These are phyloP conservation scores for Claviceps sorghi DNA, from an alignment of 2,329 filamentous ascomycete species.

Conservation along the genomic window DNA sequence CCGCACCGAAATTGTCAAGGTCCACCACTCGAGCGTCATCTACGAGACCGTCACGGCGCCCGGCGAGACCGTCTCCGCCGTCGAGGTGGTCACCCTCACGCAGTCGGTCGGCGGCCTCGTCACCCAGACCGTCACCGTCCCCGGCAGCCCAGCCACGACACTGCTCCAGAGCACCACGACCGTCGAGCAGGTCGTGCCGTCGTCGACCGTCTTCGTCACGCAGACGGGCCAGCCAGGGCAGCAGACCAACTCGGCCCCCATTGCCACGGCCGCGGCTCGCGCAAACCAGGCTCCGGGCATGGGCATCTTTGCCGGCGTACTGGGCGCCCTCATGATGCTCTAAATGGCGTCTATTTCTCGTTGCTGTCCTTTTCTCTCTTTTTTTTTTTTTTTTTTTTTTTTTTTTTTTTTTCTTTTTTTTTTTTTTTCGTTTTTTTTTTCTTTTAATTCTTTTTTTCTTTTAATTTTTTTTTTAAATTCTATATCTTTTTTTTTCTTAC, in stretches of 20 bases:
- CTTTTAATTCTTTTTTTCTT: not conserved
- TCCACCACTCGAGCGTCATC: conserved; percentile 15
- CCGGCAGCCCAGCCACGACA: conserved; percentile 22
- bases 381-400: not conserved
- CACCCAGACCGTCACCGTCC: conserved; percentile 26
- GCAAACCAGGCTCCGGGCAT: conserved; percentile 19
- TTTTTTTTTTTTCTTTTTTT: not conserved
- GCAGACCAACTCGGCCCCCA: conserved; percentile 3
- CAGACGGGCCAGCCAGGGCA: not conserved
- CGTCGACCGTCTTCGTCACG: conserved; percentile 12
- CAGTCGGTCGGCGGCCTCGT: conserved; percentile 25
- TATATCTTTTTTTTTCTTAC: too few species aligned
- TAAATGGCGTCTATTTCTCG: not conserved
- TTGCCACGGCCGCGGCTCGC: conserved; percentile 11
- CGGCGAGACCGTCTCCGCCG: conserved; percentile 20
- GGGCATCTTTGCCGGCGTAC: conserved; percentile 14
- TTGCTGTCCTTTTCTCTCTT: not conserved
- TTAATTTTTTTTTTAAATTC: too few species aligned
- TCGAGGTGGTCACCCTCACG: conserved; percentile 25
- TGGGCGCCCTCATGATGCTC: conserved; percentile 7
- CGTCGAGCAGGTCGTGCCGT: conserved; percentile 8
- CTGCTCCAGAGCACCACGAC: conserved; percentile 24
- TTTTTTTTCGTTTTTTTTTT: not conserved
- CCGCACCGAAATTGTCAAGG: conserved; percentile 14
- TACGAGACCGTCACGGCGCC: conserved; percentile 23